Conservation (phyloP, 176 grass and related monocot species). For the bread wheat (Triticum aestivum) region IWGSC_CS_RefSeq_v2.1 NC_057809.1:612047281-612047780, state of each 20-base stretch:
- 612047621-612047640: not conserved
- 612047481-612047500: conserved; percentile 9
- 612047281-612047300: not conserved
- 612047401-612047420: no score
- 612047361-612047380: conserved; percentile 13
- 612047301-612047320: not conserved
- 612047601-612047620: not conserved
- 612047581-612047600: no score
- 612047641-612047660: not conserved
- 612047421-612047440: not conserved
- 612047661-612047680: not conserved
- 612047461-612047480: not conserved
- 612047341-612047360: not conserved
- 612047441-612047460: not conserved
- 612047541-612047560: conserved; percentile 42
- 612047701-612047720: no score
- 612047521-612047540: not conserved
- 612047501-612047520: conserved; percentile 26
- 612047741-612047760: rapidly evolving
- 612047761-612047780: no score
- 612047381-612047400: conserved; percentile 7
- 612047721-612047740: rapidly evolving
- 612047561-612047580: conserved; percentile 47
- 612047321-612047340: not conserved
- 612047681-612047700: no score